These are phyloP conservation scores for Ustilago hordei DNA, from an alignment of 1,284 basidiomycete genomes.

Conservation along the genomic window DNA sequence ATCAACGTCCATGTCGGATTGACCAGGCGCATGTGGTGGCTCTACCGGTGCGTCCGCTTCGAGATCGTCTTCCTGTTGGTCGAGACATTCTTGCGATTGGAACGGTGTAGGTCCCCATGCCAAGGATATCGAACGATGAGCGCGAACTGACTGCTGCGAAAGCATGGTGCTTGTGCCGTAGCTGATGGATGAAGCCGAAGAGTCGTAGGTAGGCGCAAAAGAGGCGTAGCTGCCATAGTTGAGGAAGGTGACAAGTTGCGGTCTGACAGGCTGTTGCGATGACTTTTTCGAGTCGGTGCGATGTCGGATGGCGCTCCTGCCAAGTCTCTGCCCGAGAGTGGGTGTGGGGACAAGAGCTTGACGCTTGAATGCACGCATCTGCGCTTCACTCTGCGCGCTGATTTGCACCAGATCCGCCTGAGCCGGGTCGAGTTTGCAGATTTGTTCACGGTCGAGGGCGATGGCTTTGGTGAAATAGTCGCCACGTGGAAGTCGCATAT, in stretches of 20 bases:
- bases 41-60: conserved; percentile 8
- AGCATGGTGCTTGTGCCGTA: conserved; percentile 30
- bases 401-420: conserved; percentile 60
- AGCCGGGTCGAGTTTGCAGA: conserved; percentile 48
- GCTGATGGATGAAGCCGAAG: conserved; percentile 44
- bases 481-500: conserved; percentile 63
- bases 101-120: conserved; percentile 36
- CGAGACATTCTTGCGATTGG: neutral
- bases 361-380: conserved; percentile 30
- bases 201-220: conserved; percentile 63
- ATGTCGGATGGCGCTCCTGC: conserved; percentile 22
- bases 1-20: conserved; percentile 9
- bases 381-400: conserved; percentile 41
- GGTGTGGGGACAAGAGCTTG: conserved; percentile 35
- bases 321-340: conserved; percentile 47
- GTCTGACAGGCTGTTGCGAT: conserved; percentile 19
- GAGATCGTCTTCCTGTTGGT: conserved; percentile 14
- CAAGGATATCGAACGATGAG: conserved; percentile 21
- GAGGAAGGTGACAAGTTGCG: conserved; percentile 49
- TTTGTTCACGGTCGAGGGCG: conserved; percentile 26
- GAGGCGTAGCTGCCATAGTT: conserved; percentile 61
- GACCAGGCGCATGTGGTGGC: conserved; percentile 4
- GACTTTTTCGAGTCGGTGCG: conserved; percentile 27
- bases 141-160: conserved; percentile 26
- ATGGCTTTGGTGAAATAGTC: conserved; percentile 67